Conservation (phyloP, 495 filamentous ascomycete species). For the Elasticomyces elasticus region DNA sequence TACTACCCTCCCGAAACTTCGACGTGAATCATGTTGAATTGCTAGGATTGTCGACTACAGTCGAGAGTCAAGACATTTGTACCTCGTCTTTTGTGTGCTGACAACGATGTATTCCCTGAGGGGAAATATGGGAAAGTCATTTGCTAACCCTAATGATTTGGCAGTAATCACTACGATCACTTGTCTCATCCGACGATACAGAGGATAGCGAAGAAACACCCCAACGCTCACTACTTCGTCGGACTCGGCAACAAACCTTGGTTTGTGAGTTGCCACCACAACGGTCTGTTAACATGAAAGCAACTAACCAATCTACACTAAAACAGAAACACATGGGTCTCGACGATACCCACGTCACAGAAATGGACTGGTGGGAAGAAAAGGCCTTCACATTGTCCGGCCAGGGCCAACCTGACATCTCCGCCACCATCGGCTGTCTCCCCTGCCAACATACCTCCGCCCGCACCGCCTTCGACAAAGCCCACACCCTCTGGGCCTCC, state of each 20-base stretch:
- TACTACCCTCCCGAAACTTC: no score
- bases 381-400: slow-evolving; percentile 52
- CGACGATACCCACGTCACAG: slow-evolving; percentile 65
- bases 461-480: slow-evolving; percentile 56
- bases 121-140: no score
- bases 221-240: slow-evolving; percentile 79
- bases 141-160: no score
- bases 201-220: slow-evolving; percentile 60
- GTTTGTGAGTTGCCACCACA: no score
- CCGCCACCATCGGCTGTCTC: slow-evolving; percentile 66
- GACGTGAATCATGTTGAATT: no score
- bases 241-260: slow-evolving; percentile 80
- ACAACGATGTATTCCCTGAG: no score
- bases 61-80: no score
- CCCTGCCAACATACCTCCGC: slow-evolving; percentile 79
- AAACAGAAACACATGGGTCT: slow-evolving; percentile 31
- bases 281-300: no score
- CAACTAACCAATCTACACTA: no score
- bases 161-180: slow-evolving; percentile 92
- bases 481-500: slow-evolving; percentile 72
- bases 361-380: slow-evolving; percentile 95
- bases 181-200: slow-evolving; percentile 64
- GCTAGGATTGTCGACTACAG: no score
- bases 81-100: no score
- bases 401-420: slow-evolving; percentile 41